Conservation (phyloP, 495 filamentous ascomycete species). For the Antarctomyces pellizariae region DNA sequence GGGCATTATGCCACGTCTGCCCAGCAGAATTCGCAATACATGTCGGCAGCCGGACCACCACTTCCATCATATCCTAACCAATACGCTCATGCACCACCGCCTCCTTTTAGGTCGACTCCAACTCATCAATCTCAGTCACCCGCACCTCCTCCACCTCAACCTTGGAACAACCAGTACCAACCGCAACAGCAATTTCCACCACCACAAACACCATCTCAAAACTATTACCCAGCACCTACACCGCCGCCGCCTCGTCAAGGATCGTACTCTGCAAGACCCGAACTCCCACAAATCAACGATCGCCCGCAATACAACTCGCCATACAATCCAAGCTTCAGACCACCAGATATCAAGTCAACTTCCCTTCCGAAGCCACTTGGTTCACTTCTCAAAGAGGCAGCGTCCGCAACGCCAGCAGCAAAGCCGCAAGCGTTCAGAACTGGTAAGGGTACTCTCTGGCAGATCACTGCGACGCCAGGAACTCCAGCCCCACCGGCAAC, state of each 20-base stretch:
- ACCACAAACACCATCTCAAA: constrained; percentile 5
- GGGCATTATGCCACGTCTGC: too few relatives aligned
- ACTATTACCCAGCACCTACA: constrained; percentile 1
- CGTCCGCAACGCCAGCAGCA: constrained; percentile 8
- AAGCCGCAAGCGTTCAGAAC: too few relatives aligned
- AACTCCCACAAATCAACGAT: constrained; percentile 3
- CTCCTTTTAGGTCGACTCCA: not conserved
- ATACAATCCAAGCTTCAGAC: constrained; percentile 7
- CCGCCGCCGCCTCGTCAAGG: constrained; percentile 5
- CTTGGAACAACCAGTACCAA: constrained; percentile 9
- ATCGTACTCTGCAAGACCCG: constrained; percentile 2
- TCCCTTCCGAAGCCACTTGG: too few relatives aligned
- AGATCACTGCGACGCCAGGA: too few relatives aligned
- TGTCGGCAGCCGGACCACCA: not conserved
- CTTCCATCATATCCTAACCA: not conserved
- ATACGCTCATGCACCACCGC: constrained; percentile 1
- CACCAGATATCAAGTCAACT: too few relatives aligned
- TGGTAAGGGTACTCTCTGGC: constrained; percentile 23
- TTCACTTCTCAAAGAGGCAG: too few relatives aligned
- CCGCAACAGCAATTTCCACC: constrained; percentile 9
- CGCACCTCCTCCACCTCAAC: constrained; percentile 6
- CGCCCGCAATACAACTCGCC: constrained; percentile 11
- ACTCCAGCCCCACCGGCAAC: constrained; percentile 19
- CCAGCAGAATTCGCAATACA: too few relatives aligned
- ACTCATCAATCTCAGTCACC: constrained; percentile 3